Base-by-base conservation (phyloP, 2,329 filamentous ascomycete species). In the Penicillium janthinellum region DNA sequence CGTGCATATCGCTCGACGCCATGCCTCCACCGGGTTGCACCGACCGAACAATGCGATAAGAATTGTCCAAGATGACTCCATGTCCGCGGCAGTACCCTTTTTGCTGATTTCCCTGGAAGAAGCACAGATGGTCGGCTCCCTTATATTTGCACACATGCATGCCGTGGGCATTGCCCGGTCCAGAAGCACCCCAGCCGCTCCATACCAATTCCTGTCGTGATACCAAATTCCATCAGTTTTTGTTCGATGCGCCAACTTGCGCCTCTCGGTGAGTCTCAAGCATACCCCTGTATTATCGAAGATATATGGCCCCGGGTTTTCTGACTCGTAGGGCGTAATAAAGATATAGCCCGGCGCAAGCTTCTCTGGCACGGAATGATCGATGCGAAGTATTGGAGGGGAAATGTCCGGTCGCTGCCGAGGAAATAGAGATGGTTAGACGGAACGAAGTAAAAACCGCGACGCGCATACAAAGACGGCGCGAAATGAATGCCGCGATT, bases 21-120 rank as follows among this genome's bases (percentile, higher is more conserved):
- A 76, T 76, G 39, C 74, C 74, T 22, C 74, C 76, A 2, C 73
- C 73, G 0, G 77, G 70, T 47, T 75, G 71, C 25, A 84, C 76
- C 4, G 79, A 82, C 64, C 78, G 77, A 47, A 83, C 81, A 44
- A 81, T 77, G 42, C 78, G 74, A 65, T 84, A 83, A 47, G 75
- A 73, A 55, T 77, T 76, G 64, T 84, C 78, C 79, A 84, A 78
- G 58, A 84, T 84, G 22, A 83, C 73, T 42, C 81, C 81, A 73
- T 83, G 81, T 5, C 82, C 82, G 44, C 80, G 75, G 31, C 80
- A 81, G 59, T 82, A 84, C 31, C 81, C 81, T 55, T 80, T 79
- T 60, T 82, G 79, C 61, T 84, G 81, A 56, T 78, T 75, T 37
- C 81, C 81, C 59, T 82, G 78, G 69, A 82, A 83, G 70, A 80